Conservation (phyloP, 1,284 basidiomycete genomes). For the Chiua sp. region DNA sequence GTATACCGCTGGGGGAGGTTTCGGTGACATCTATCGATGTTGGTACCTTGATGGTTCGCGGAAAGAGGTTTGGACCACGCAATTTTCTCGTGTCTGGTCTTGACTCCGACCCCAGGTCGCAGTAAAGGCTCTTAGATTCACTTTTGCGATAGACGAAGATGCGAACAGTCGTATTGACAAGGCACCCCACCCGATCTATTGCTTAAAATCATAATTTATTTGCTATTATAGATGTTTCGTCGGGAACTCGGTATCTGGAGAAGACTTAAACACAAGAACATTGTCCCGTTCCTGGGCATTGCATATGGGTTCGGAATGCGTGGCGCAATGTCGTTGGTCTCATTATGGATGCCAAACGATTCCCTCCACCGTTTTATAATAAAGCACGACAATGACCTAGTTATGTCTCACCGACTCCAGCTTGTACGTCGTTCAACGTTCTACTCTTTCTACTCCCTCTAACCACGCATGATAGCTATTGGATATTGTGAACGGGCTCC, state of each 20-base stretch:
- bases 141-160: not conserved
- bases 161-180: not conserved
- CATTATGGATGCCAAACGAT: slow-evolving; percentile 25
- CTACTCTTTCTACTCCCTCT: not conserved
- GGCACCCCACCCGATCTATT: not conserved
- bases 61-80: no score
- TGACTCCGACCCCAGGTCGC: not conserved
- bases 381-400: not conserved
- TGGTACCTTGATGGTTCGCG: not conserved
- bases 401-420: not conserved
- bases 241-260: slow-evolving; percentile 28
- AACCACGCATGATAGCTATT: not conserved
- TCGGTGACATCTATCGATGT: not conserved
- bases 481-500: slow-evolving; percentile 15
- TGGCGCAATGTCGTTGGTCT: slow-evolving; percentile 17
- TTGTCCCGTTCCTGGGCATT: slow-evolving; percentile 26
- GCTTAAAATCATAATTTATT: not conserved
- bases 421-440: slow-evolving; percentile 9
- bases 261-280: slow-evolving; percentile 16
- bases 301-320: slow-evolving; percentile 19
- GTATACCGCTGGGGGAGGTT: not conserved
- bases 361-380: slow-evolving; percentile 11
- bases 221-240: not conserved
- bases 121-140: not conserved
- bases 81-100: no score